These are phyloP conservation scores for Arachnomyces sp. DNA, from an alignment of 2,329 filamentous ascomycete species.

Conservation along the genomic window DNA sequence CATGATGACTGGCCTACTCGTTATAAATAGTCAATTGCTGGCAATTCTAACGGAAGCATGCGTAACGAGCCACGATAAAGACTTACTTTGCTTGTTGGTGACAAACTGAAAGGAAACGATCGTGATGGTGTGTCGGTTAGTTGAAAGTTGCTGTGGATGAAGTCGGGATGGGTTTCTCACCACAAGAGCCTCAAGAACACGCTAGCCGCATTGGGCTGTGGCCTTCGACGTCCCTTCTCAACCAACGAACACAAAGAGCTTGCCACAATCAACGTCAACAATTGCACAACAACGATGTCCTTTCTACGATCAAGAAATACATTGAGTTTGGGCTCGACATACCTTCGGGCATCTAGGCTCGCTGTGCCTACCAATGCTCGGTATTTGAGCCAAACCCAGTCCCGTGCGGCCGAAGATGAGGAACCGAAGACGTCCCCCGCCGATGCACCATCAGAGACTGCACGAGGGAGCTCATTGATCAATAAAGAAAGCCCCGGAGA, in stretches of 20 bases:
- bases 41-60: not conserved
- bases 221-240: not conserved
- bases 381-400: slow-evolving; percentile 39
- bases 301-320: slow-evolving; percentile 49
- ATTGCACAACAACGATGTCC: slow-evolving; percentile 47
- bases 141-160: not conserved
- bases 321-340: slow-evolving; percentile 20
- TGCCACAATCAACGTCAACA: slow-evolving; percentile 13
- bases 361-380: slow-evolving; percentile 28
- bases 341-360: slow-evolving; percentile 25
- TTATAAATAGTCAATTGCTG: slow-evolving; percentile 16
- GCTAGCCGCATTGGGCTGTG: slow-evolving; percentile 7
- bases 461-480: slow-evolving; percentile 39
- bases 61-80: too few relatives aligned
- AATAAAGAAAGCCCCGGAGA: slow-evolving; percentile 43
- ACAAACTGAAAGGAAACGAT: not conserved
- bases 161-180: too few relatives aligned
- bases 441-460: slow-evolving; percentile 35
- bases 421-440: slow-evolving; percentile 36
- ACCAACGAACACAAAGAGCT: slow-evolving; percentile 5
- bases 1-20: slow-evolving; percentile 55
- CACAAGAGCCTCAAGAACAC: not conserved
- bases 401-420: slow-evolving; percentile 14
- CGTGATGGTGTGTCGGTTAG: not conserved
- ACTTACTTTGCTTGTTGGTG: too few relatives aligned